Conservation (phyloP, 441 rosid species). For the Erysimum cheiri region DNA sequence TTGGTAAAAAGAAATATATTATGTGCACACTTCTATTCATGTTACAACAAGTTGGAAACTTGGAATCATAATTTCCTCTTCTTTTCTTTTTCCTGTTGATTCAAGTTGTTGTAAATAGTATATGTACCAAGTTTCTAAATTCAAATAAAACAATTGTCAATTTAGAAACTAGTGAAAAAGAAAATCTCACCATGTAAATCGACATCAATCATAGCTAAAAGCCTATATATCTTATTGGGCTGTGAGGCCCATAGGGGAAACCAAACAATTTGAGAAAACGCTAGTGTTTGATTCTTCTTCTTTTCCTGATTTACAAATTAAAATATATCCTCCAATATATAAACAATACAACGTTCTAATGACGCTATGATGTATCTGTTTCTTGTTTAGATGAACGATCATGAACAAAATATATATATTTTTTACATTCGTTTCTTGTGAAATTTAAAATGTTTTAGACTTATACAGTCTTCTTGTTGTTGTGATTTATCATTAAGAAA, state of each 20-base stretch:
- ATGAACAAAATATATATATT: neutral
- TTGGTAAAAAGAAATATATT: neutral
- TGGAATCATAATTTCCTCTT: neutral
- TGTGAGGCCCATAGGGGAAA: neutral
- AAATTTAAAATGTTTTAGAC: too few relatives aligned
- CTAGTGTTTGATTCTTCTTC: neutral
- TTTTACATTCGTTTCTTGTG: too few relatives aligned
- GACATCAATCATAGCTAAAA: neutral
- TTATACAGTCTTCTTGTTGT: too few relatives aligned
- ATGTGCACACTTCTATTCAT: conserved; percentile 20
- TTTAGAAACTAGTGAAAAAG: neutral
- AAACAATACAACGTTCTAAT: too few relatives aligned
- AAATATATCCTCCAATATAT: neutral
- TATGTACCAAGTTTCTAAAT: neutral
- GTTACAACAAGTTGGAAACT: conserved; percentile 6
- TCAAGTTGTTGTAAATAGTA: conserved; percentile 1
- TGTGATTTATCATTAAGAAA: too few relatives aligned
- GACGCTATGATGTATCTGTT: too few relatives aligned
- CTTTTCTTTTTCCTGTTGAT: neutral
- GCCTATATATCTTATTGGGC: conserved; percentile 1
- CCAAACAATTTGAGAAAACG: neutral
- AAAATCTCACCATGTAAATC: neutral
- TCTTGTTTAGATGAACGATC: neutral
- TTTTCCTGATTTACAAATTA: neutral
- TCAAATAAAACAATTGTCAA: neutral